Evolutionary conservation across 1,139 yeast species (phyloP).

Genomic region (Magnusiomyces ingens): DNA sequence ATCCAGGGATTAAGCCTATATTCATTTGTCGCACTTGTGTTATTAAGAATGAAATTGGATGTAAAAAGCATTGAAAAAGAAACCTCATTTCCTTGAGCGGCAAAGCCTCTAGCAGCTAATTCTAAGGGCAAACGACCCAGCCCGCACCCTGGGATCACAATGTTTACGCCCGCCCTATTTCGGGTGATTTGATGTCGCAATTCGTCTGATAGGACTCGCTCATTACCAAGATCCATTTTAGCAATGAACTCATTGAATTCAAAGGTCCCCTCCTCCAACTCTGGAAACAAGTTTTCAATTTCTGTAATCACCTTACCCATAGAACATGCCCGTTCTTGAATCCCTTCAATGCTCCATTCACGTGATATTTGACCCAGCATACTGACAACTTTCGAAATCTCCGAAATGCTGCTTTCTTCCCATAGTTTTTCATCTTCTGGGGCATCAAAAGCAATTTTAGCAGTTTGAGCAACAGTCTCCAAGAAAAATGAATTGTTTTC

Average conservation of each 20-base stretch:
- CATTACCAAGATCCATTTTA: not conserved
- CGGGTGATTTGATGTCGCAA: conserved; percentile 27
- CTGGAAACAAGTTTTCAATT: conserved; percentile 42
- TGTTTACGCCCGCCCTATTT: conserved; percentile 30
- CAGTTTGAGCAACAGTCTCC: conserved; percentile 40
- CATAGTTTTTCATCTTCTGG: conserved; percentile 39
- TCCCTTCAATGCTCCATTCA: conserved; percentile 72
- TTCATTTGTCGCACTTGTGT: conserved; percentile 45
- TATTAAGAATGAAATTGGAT: conserved; percentile 59
- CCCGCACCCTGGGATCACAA: conserved; percentile 81
- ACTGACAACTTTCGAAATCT: conserved; percentile 56
- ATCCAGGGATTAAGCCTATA: conserved; percentile 64
- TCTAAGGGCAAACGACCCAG: conserved; percentile 74
- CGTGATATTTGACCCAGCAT: conserved; percentile 58
- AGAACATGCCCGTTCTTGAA: conserved; percentile 43
- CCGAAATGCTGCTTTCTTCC: conserved; percentile 41
- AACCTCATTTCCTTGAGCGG: conserved; percentile 80
- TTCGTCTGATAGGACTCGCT: conserved; percentile 2
- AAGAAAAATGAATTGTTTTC: conserved; percentile 43
- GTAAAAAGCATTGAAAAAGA: conserved; percentile 74
- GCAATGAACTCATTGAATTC: not conserved
- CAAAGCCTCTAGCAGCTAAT: conserved; percentile 57
- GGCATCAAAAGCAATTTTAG: conserved; percentile 51
- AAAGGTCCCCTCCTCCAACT: conserved; percentile 6
- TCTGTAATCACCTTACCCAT: conserved; percentile 44